Evolutionary conservation across 1,284 basidiomycete species (phyloP), one percentile per base, ranked within the genome.

Genomic region (Cryptococcus hybrid): DNA sequence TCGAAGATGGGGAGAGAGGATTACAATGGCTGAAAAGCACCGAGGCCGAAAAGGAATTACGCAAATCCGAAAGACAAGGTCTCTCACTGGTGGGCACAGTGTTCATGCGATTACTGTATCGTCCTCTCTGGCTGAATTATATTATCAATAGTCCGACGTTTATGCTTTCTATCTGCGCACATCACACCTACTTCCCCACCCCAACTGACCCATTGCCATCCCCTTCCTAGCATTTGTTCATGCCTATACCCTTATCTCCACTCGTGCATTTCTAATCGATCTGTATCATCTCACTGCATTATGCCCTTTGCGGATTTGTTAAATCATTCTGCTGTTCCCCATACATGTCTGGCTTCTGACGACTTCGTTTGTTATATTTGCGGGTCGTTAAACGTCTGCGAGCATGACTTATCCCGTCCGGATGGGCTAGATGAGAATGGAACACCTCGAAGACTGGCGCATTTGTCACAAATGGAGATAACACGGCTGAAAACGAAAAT

Each of bases 221-320:
- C 2, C 81, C 1, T 73, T 87, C 55, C 59, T 74, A 15, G 84
- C 82, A 2, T 92, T 89, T 68, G 79, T 84, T 54, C 82, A 84
- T 58, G 86, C 89, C 1, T 94, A 88, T 77, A 83, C 86, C 3
- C 83, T 95, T 35, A 89, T 94, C 44, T 88, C 87, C 8, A 91
- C 91, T 3, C 83, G 92, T 43, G 88, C 92, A 0, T 97, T 97
- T 78, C 79, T 90, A 53, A 85, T 94, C 54, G 92, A 96, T 73
- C 82, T 86, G 3, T 93, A 86, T 73, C 90, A 94, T 74, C 86
- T 86, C 1, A 80, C 93, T 18, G 84, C 88, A 1, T 88, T 97
- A 84, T 90, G 93, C 11, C 92, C 1, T 84, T 94, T 59, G 91
- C 92, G 35, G 92, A 95, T 76, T 83, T 86, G 84, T 91, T 95